phyloP scores from a whole-genome alignment of 2,329 filamentous ascomycete species.

The Byssochlamys sp. region DNA sequence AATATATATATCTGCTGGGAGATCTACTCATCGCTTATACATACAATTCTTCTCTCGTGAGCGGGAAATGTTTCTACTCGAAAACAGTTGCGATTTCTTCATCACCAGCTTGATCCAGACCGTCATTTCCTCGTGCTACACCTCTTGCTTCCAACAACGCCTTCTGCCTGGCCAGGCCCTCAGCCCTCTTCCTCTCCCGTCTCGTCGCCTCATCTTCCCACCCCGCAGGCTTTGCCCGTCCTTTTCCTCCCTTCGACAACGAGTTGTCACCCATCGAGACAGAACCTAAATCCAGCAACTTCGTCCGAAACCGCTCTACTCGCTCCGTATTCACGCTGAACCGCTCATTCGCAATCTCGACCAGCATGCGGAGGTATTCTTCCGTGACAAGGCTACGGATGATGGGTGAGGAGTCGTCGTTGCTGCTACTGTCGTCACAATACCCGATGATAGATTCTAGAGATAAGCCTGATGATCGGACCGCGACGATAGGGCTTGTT shows the following conservation, averaged over 20 bases:
- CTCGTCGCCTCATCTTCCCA: slow-evolving; percentile 33
- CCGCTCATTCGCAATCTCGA: slow-evolving; percentile 60
- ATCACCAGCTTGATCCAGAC: neutral
- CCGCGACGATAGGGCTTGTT: slow-evolving; percentile 65
- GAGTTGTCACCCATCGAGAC: neutral
- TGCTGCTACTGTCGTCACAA: slow-evolving; percentile 23
- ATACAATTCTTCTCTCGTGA: neutral
- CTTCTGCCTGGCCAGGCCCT: slow-evolving; percentile 30
- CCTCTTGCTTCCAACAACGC: slow-evolving; percentile 4
- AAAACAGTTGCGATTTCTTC: neutral
- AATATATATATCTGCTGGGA: neutral
- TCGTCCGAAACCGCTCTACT: slow-evolving; percentile 28
- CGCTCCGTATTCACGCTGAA: slow-evolving; percentile 33
- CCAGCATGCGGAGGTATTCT: slow-evolving; percentile 57
- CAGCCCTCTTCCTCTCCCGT: slow-evolving; percentile 31
- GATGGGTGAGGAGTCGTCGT: slow-evolving; percentile 29
- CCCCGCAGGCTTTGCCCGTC: slow-evolving; percentile 14
- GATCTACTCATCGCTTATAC: neutral
- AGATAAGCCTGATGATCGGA: slow-evolving; percentile 71
- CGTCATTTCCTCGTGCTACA: slow-evolving; percentile 1
- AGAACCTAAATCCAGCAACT: slow-evolving; percentile 18
- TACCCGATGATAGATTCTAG: slow-evolving; percentile 73
- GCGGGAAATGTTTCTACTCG: neutral
- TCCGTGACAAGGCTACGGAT: slow-evolving; percentile 52
- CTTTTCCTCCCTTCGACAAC: neutral